Conservation (phyloP, 495 filamentous ascomycete genomes). For the Penicillium salamii region DNA sequence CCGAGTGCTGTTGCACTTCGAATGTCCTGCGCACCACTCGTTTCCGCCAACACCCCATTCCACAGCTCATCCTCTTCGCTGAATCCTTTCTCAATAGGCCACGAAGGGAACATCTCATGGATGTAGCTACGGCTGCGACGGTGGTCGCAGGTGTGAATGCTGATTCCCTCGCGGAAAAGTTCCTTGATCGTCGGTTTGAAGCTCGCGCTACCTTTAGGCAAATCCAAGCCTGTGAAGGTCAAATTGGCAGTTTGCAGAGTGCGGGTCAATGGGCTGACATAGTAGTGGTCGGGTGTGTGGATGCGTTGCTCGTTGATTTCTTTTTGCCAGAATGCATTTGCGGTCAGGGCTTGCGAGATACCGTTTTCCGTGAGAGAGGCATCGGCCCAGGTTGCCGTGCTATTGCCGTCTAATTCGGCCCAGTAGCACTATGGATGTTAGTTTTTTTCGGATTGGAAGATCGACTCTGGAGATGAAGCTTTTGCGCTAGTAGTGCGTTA, state of each 20-base stretch:
- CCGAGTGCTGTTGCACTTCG: conserved; percentile 57
- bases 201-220: conserved; percentile 40
- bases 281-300: conserved; percentile 63
- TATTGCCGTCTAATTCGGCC: conserved; percentile 67
- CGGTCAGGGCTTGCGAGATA: conserved; percentile 56
- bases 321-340: conserved; percentile 62
- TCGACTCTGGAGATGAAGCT: background rate
- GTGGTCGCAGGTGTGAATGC: conserved; percentile 77
- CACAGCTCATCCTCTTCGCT: conserved; percentile 60
- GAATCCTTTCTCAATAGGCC: conserved; percentile 61
- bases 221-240: conserved; percentile 55
- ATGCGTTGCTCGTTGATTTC: conserved; percentile 51
- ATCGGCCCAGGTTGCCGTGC: conserved; percentile 64
- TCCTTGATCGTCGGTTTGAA: conserved; percentile 69
- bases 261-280: conserved; percentile 65
- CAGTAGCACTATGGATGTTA: conserved; percentile 60
- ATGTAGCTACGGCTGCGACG: conserved; percentile 59
- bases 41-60: conserved; percentile 55
- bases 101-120: conserved; percentile 52
- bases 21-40: conserved; percentile 49
- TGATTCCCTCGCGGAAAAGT: conserved; percentile 67
- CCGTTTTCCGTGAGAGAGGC: conserved; percentile 63
- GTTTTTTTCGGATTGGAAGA: background rate
- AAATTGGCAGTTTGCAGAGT: conserved; percentile 62
- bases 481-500: conserved; percentile 3